phyloP scores from a whole-genome alignment of 2,329 filamentous ascomycete genomes.

The Drechslerella coelobrocha region DNA sequence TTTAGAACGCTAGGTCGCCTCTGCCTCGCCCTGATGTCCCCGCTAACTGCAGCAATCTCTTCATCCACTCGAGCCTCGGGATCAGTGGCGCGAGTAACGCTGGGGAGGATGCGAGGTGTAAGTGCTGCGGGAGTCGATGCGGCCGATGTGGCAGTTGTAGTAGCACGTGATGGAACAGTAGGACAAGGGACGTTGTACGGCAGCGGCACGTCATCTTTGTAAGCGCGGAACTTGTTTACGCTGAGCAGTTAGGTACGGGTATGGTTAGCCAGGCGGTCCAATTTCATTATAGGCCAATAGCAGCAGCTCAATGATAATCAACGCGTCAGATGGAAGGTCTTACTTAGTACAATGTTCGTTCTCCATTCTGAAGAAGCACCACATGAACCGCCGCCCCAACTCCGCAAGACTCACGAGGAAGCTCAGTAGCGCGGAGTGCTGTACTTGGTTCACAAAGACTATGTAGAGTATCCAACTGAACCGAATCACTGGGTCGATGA shows the following conservation, averaged over 20 bases:
- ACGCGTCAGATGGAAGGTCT: constrained; percentile 27
- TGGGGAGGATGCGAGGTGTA: constrained; percentile 1
- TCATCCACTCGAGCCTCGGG: constrained; percentile 53
- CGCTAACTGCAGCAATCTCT: constrained; percentile 32
- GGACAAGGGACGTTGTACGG: constrained; percentile 73
- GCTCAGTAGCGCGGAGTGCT: constrained; percentile 82
- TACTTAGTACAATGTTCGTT: constrained; percentile 92
- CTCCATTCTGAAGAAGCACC: constrained; percentile 92
- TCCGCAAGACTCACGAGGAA: constrained; percentile 82
- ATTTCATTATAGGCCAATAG: constrained; percentile 37
- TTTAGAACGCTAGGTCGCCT: constrained; percentile 9
- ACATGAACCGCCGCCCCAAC: constrained; percentile 82
- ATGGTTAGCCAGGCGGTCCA: constrained; percentile 27
- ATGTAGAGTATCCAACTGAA: constrained; percentile 96
- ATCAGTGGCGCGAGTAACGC: constrained; percentile 41
- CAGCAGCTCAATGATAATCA: no score
- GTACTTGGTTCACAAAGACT: constrained; percentile 77
- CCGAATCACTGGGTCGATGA: constrained; percentile 80
- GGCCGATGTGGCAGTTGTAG: constrained; percentile 22
- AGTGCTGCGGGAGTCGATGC: constrained; percentile 9
- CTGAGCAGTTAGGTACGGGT: constrained; percentile 17
- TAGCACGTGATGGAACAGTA: constrained; percentile 58
- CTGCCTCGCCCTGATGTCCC: no score
- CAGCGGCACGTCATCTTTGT: constrained; percentile 77
- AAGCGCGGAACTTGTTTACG: constrained; percentile 86